A percentile compares a stretch with the other conserved stretches of the same genome.
Evolutionary conservation across 2,329 filamentous ascomycete species (phyloP).

Genomic region (Beauveria rudraprayagi): DNA sequence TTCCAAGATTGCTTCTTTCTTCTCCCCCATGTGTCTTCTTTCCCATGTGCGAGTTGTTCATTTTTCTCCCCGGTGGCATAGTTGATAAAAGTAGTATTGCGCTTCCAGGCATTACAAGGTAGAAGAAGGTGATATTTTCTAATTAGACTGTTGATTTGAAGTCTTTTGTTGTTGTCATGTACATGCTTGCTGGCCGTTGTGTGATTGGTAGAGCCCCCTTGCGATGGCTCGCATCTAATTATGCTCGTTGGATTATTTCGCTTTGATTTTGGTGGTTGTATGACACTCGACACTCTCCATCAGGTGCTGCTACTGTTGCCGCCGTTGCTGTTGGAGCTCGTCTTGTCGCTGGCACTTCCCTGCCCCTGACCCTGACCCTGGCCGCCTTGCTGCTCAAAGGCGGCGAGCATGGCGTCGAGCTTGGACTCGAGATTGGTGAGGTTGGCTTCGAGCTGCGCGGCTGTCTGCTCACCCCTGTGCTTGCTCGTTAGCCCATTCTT

Average conservation of each 20-base stretch:
- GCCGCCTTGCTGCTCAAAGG: slow-evolving; percentile 28
- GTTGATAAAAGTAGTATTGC: not conserved
- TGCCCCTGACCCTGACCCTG: not conserved
- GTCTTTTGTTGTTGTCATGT: not conserved
- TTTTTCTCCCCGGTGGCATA: not conserved
- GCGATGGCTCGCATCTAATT: not conserved
- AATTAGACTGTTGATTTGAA: not conserved
- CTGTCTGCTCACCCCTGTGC: slow-evolving; percentile 45
- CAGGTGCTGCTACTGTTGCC: not conserved
- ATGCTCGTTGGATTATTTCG: not conserved
- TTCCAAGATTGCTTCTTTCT: slow-evolving; percentile 1
- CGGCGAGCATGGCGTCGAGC: slow-evolving; percentile 46
- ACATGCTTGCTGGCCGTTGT: not conserved
- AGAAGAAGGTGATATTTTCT: not conserved
- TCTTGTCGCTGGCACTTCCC: not conserved
- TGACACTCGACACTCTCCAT: too few relatives aligned
- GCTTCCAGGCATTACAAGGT: not conserved
- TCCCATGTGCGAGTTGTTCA: not conserved
- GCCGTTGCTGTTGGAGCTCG: not conserved
- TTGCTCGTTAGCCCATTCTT: not conserved
- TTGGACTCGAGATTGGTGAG: slow-evolving; percentile 44
- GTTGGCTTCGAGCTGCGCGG: slow-evolving; percentile 43
- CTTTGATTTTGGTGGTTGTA: too few relatives aligned
- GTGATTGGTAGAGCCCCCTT: not conserved
- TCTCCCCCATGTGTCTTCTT: not conserved